Evolutionary conservation across 352 stramenopile species (phyloP).

Genomic region (Globisporangium cylindrosporum): DNA sequence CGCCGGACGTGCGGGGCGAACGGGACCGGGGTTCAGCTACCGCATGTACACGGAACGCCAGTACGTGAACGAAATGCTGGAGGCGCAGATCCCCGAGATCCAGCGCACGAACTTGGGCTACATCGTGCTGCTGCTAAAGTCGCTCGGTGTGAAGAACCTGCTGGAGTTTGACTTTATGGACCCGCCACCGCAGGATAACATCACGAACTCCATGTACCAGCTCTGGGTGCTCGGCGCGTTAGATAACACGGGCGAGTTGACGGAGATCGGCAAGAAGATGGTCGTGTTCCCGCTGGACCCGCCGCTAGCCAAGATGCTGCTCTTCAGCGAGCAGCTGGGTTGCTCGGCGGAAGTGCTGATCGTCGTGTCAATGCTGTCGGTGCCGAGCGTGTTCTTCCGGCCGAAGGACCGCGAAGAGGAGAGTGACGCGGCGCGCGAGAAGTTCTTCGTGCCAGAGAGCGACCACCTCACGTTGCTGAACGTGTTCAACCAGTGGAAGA

Average conservation of each 20-base stretch:
- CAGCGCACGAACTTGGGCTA: slow-evolving; percentile 98
- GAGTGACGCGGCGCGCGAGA: slow-evolving; percentile 95
- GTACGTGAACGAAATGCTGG: slow-evolving; percentile 96
- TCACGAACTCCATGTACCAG: slow-evolving; percentile 98
- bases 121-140: slow-evolving; percentile 98
- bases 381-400: slow-evolving; percentile 96
- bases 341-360: slow-evolving; percentile 96
- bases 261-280: slow-evolving; percentile 96
- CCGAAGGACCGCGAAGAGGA: slow-evolving; percentile 97
- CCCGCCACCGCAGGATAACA: slow-evolving; percentile 95
- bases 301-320: slow-evolving; percentile 93
- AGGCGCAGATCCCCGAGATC: slow-evolving; percentile 97
- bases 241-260: slow-evolving; percentile 97
- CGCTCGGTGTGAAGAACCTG: slow-evolving; percentile 93
- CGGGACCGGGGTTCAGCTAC: slow-evolving; percentile 90
- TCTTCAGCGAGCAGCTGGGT: slow-evolving; percentile 92
- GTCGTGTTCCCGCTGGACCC: slow-evolving; percentile 98
- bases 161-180: slow-evolving; percentile 99
- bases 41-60: slow-evolving; percentile 97
- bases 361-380: slow-evolving; percentile 97
- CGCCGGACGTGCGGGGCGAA: slow-evolving; percentile 92
- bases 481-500: slow-evolving; percentile 94
- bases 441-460: slow-evolving; percentile 98
- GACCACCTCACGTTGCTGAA: slow-evolving; percentile 98
- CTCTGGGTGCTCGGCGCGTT: slow-evolving; percentile 98